These are phyloP conservation scores for Fusarium kyushuense DNA, from an alignment of 2,329 filamentous ascomycete genomes.

Conservation along the genomic window DNA sequence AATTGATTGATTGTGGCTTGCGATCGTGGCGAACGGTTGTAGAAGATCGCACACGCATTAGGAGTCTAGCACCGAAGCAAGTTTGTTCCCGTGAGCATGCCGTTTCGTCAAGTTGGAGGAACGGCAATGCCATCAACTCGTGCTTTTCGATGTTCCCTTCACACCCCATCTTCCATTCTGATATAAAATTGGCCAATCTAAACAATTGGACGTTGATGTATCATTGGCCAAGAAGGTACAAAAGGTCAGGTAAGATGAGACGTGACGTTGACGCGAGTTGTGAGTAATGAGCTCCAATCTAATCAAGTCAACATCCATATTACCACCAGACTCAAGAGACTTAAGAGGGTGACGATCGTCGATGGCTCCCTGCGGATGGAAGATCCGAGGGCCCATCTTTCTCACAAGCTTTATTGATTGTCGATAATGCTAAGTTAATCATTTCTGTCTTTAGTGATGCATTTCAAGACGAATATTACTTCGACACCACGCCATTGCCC, in stretches of 20 bases:
- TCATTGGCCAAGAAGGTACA: background rate
- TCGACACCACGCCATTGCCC: slow-evolving; percentile 18
- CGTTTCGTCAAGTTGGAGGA: slow-evolving; percentile 36
- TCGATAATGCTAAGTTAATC: slow-evolving; percentile 1
- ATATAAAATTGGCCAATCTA: slow-evolving; percentile 37
- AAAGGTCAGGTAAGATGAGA: slow-evolving; percentile 24
- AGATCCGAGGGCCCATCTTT: slow-evolving; percentile 36
- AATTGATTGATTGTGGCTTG: slow-evolving; percentile 36
- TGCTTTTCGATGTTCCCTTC: slow-evolving; percentile 20
- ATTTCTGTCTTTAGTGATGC: background rate
- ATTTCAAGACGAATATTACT: slow-evolving; percentile 28
- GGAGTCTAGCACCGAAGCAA: slow-evolving; percentile 19
- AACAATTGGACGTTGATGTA: background rate
- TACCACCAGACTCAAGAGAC: slow-evolving; percentile 17
- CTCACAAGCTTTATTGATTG: background rate
- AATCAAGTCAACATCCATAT: background rate
- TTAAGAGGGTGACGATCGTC: slow-evolving; percentile 41
- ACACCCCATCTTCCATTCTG: slow-evolving; percentile 20
- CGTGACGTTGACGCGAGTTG: slow-evolving; percentile 11
- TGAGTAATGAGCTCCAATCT: slow-evolving; percentile 19
- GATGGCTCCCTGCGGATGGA: slow-evolving; percentile 39
- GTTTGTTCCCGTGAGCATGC: slow-evolving; percentile 42
- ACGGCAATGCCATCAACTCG: slow-evolving; percentile 39
- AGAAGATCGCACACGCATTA: slow-evolving; percentile 27
- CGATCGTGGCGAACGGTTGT: slow-evolving; percentile 41